These are phyloP conservation scores for Ceratocystis huliohia DNA, from an alignment of 2,329 filamentous ascomycete species.

Conservation along the genomic window DNA sequence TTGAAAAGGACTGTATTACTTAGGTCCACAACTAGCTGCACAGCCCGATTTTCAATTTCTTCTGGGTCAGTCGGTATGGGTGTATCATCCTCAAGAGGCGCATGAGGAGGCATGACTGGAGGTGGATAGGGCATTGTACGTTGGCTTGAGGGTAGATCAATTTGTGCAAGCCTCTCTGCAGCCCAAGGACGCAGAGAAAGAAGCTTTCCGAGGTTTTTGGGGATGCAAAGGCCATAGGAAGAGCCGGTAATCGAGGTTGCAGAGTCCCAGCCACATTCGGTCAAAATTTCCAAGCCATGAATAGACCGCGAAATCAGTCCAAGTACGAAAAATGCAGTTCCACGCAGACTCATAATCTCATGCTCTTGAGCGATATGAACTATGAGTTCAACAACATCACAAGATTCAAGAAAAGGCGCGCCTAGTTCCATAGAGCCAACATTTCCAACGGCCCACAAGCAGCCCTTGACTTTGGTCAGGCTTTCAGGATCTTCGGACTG, in stretches of 20 bases:
- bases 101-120: constrained; percentile 26
- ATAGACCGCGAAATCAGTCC: constrained; percentile 84
- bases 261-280: constrained; percentile 84
- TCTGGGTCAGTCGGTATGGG: constrained; percentile 26
- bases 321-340: constrained; percentile 92
- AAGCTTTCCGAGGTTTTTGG: constrained; percentile 61
- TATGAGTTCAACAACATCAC: constrained; percentile 76
- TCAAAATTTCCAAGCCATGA: constrained; percentile 82
- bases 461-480: constrained; percentile 89
- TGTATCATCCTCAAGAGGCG: constrained; percentile 34
- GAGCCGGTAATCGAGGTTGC: constrained; percentile 72
- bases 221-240: constrained; percentile 78
- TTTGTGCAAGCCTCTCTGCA: constrained; percentile 32
- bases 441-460: constrained; percentile 94
- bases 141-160: constrained; percentile 39
- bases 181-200: constrained; percentile 57
- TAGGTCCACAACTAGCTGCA: constrained; percentile 75
- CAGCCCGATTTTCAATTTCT: constrained; percentile 61
- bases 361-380: constrained; percentile 78
- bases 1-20: constrained; percentile 90
- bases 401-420: constrained; percentile 82
- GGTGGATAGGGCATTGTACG: constrained; percentile 38
- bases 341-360: constrained; percentile 81
- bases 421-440: constrained; percentile 97
- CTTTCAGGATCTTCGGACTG: constrained; percentile 74